A percentile compares a stretch with the other conserved stretches of the same genome.
These are phyloP conservation scores for Penicillium desertorum DNA, from an alignment of 495 filamentous ascomycete species.

Conservation along the genomic window DNA sequence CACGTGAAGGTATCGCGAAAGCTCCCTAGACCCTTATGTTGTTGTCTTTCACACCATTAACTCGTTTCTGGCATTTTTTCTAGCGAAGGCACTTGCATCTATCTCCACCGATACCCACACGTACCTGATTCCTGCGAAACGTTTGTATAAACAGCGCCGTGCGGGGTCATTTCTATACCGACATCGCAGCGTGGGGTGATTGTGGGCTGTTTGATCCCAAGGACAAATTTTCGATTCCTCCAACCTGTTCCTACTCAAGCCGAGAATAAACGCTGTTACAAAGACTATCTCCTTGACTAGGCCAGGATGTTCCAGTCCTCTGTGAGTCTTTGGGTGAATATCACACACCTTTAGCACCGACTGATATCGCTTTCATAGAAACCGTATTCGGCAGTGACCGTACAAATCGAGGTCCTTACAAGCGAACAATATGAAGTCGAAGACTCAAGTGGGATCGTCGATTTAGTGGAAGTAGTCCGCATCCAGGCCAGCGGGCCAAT, in stretches of 20 bases:
- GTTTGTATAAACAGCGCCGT: slow-evolving; percentile 16
- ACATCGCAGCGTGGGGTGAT: slow-evolving; percentile 13
- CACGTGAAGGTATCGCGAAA: slow-evolving; percentile 20
- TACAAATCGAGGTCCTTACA: slow-evolving; percentile 88
- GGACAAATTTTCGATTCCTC: background rate
- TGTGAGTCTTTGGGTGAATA: slow-evolving; percentile 28
- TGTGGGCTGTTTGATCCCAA: slow-evolving; percentile 3
- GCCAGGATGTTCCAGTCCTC: slow-evolving; percentile 43
- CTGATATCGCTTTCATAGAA: slow-evolving; percentile 53
- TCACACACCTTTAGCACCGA: background rate
- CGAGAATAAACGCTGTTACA: background rate
- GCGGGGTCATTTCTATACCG: slow-evolving; percentile 20
- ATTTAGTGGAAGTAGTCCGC: slow-evolving; percentile 89
- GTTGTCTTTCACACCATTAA: background rate
- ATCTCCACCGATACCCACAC: background rate
- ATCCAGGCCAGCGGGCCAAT: slow-evolving; percentile 84
- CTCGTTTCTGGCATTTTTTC: background rate
- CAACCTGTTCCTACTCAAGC: background rate
- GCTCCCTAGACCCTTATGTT: background rate
- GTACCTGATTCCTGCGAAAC: background rate
- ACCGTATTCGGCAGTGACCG: slow-evolving; percentile 90
- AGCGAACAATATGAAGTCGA: slow-evolving; percentile 87
- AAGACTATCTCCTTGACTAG: background rate
- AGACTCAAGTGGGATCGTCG: slow-evolving; percentile 86
- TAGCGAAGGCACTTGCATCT: background rate